A percentile compares a stretch with the other conserved stretches of the same genome.
These are phyloP conservation scores for Tulasnella sp. DNA, from an alignment of 768 basidiomycete species.

Conservation along the genomic window DNA sequence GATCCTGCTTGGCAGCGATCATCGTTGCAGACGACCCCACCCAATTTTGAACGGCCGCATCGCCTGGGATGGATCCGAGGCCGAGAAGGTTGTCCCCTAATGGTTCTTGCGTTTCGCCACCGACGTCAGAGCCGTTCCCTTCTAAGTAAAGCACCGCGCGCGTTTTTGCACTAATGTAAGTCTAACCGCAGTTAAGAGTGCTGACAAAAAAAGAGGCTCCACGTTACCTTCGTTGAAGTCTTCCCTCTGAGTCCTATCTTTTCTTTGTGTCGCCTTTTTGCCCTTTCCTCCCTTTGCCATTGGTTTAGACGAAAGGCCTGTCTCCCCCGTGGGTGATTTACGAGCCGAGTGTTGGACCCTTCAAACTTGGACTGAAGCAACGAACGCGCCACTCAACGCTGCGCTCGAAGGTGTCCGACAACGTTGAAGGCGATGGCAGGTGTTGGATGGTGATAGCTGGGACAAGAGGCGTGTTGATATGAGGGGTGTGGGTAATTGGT, in stretches of 20 bases:
- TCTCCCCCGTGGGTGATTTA: background rate
- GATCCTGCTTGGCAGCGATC: background rate
- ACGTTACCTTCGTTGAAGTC: background rate
- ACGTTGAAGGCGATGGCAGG: background rate
- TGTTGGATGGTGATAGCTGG: background rate
- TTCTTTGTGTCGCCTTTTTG: background rate
- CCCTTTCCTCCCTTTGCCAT: background rate
- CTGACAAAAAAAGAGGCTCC: background rate
- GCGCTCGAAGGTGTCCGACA: background rate
- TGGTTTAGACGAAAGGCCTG: background rate
- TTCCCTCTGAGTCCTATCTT: background rate
- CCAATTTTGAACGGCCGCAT: background rate
- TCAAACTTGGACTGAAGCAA: background rate
- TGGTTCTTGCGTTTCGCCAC: background rate
- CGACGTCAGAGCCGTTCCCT: background rate
- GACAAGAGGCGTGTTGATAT: background rate
- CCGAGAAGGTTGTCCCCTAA: background rate
- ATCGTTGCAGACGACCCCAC: background rate
- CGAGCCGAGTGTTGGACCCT: background rate
- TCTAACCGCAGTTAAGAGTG: background rate
- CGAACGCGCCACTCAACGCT: background rate
- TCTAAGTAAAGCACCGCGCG: background rate
- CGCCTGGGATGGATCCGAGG: background rate
- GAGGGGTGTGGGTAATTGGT: background rate
- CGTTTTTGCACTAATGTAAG: background rate